These are phyloP conservation scores for Rhizopogon vesiculosus DNA, from an alignment of 768 basidiomycete species.

Conservation along the genomic window DNA sequence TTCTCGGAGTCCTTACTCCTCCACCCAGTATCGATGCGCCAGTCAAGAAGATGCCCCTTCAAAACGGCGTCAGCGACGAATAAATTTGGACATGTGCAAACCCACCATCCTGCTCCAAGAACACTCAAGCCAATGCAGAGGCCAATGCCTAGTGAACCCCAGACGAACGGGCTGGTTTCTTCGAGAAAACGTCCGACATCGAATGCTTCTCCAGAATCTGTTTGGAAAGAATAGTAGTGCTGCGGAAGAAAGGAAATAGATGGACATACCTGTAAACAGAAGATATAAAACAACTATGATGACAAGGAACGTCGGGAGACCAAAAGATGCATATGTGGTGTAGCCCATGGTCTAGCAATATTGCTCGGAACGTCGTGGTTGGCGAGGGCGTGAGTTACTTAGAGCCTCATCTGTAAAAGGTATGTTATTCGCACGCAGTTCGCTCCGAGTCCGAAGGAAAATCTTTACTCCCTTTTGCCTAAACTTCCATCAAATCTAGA, in stretches of 20 bases:
- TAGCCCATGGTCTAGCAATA: slow-evolving; percentile 21
- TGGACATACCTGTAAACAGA: slow-evolving; percentile 74
- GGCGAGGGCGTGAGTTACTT: not conserved
- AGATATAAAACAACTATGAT: slow-evolving; percentile 77
- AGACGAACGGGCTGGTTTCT: slow-evolving; percentile 90
- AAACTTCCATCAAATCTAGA: no score
- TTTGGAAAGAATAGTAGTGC: slow-evolving; percentile 4
- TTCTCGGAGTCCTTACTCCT: slow-evolving; percentile 89
- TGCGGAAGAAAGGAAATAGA: not conserved
- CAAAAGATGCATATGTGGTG: slow-evolving; percentile 56
- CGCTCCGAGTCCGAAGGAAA: no score
- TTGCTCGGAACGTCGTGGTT: not conserved
- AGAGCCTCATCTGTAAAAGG: not conserved
- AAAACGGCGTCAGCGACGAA: not conserved
- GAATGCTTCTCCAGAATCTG: slow-evolving; percentile 88
- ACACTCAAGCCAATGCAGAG: slow-evolving; percentile 93
- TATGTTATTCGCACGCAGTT: not conserved
- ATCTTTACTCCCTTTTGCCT: no score
- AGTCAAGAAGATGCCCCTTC: slow-evolving; percentile 96
- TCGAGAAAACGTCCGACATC: slow-evolving; percentile 93
- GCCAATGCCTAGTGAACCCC: slow-evolving; percentile 88
- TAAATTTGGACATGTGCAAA: slow-evolving; percentile 1
- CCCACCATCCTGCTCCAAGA: slow-evolving; percentile 92
- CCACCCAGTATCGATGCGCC: slow-evolving; percentile 96
- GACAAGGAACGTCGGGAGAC: slow-evolving; percentile 61